Conservation (phyloP, 2,329 filamentous ascomycete genomes). For the Microsporum ferrugineum region DNA sequence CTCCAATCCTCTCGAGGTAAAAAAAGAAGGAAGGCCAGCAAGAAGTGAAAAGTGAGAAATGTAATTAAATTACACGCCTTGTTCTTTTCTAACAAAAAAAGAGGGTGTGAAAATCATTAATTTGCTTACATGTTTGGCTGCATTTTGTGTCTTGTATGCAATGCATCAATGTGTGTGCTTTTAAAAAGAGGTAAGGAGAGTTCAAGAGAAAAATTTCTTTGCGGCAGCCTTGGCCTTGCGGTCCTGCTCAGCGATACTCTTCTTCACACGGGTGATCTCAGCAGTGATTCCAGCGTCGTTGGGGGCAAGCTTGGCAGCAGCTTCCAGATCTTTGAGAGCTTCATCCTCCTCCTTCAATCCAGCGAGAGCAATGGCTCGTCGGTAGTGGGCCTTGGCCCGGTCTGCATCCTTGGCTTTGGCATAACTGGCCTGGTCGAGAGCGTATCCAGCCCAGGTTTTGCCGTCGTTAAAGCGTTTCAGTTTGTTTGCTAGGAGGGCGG, state of each 20-base stretch:
- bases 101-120: not conserved
- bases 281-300: conserved; percentile 61
- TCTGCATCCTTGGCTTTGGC: conserved; percentile 59
- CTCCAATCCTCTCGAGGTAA: not conserved
- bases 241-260: conserved; percentile 56
- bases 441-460: conserved; percentile 57
- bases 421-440: conserved; percentile 50
- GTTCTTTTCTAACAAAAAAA: not conserved
- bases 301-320: conserved; percentile 64
- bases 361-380: conserved; percentile 63
- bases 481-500: conserved; percentile 76
- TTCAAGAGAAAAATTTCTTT: conserved; percentile 66
- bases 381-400: conserved; percentile 78
- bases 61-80: not conserved
- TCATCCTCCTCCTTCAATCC: conserved; percentile 74
- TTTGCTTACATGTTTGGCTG: not conserved
- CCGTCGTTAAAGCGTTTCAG: conserved; percentile 60
- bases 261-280: conserved; percentile 69
- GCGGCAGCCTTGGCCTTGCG: conserved; percentile 89
- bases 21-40: not conserved
- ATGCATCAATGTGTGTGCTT: not conserved
- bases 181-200: not conserved
- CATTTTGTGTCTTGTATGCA: not conserved
- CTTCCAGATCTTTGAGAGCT: conserved; percentile 62
- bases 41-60: not conserved